phyloP scores from a whole-genome alignment of 2,329 filamentous ascomycete species.

The Uncinocarpus reesii region DNA sequence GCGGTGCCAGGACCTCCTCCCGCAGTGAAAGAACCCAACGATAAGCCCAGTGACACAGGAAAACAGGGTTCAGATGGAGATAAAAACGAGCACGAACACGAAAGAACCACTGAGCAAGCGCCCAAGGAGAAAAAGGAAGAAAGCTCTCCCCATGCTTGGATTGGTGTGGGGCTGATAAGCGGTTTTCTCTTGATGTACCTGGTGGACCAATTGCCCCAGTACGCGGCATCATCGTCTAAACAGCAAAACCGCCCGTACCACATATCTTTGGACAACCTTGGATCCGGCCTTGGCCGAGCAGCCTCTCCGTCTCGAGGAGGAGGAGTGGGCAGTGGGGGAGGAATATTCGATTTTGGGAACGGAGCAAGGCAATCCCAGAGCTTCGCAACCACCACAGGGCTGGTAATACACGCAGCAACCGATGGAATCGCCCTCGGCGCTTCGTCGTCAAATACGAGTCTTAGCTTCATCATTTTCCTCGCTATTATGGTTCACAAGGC shows the following conservation, averaged over 20 bases:
- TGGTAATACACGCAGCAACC: conserved; percentile 92
- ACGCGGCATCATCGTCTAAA: conserved; percentile 56
- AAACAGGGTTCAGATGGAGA: not conserved
- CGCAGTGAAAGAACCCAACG: not conserved
- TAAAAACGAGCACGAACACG: not conserved
- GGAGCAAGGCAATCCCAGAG: conserved; percentile 25
- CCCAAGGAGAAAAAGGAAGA: conserved; percentile 30
- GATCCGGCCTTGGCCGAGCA: conserved; percentile 42
- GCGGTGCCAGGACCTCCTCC: conserved; percentile 10
- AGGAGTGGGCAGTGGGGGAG: too few species aligned
- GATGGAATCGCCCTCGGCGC: conserved; percentile 95
- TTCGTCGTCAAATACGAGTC: conserved; percentile 64
- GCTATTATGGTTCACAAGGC: conserved; percentile 98
- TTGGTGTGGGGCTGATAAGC: conserved; percentile 74
- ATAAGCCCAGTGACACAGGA: not conserved
- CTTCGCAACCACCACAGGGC: conserved; percentile 77
- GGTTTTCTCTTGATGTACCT: conserved; percentile 97
- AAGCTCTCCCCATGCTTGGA: conserved; percentile 56
- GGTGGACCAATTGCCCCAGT: conserved; percentile 72
- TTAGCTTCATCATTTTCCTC: conserved; percentile 86
- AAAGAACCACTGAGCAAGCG: not conserved
- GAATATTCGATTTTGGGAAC: conserved; percentile 25
- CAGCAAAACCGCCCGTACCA: conserved; percentile 61
- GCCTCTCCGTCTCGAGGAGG: conserved; percentile 34
- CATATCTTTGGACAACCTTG: conserved; percentile 77